A percentile compares a stretch with the other conserved stretches of the same genome.
These are phyloP conservation scores for Rhizopogon vesiculosus DNA, from an alignment of 768 basidiomycete species.

Conservation along the genomic window DNA sequence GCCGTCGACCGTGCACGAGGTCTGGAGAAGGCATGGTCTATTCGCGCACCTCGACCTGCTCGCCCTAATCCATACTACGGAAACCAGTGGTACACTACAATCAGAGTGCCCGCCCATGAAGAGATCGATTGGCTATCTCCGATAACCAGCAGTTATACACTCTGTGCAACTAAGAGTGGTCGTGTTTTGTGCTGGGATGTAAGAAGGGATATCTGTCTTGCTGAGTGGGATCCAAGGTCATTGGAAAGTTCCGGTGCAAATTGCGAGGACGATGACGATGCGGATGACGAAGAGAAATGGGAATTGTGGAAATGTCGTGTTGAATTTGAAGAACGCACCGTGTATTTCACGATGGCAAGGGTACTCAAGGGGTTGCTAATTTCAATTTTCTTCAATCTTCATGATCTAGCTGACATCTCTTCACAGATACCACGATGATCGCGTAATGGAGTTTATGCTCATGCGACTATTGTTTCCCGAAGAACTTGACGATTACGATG, in stretches of 20 bases:
- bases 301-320: conserved; percentile 78
- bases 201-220: conserved; percentile 52
- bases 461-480: conserved; percentile 64
- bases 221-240: conserved; percentile 58
- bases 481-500: conserved; percentile 30
- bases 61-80: conserved; percentile 8
- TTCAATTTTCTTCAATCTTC: background rate
- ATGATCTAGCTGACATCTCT: conserved; percentile 1
- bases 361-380: conserved; percentile 48
- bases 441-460: conserved; percentile 67
- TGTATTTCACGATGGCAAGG: conserved; percentile 75
- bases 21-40: conserved; percentile 60
- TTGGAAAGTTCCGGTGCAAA: conserved; percentile 9
- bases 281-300: conserved; percentile 40
- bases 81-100: conserved; percentile 60
- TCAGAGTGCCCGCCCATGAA: conserved; percentile 60
- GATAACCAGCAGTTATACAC: conserved; percentile 69
- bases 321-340: conserved; percentile 65
- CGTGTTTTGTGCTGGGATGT: conserved; percentile 79
- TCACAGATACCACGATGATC: conserved; percentile 50
- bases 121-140: conserved; percentile 77
- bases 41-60: conserved; percentile 51
- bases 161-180: conserved; percentile 74
- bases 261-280: conserved; percentile 7
- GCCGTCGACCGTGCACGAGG: conserved; percentile 60